Evolutionary conservation across 768 basidiomycete genomes (phyloP), one percentile per base, ranked within the genome.

Genomic region (Xerocomellus chrysenteron): DNA sequence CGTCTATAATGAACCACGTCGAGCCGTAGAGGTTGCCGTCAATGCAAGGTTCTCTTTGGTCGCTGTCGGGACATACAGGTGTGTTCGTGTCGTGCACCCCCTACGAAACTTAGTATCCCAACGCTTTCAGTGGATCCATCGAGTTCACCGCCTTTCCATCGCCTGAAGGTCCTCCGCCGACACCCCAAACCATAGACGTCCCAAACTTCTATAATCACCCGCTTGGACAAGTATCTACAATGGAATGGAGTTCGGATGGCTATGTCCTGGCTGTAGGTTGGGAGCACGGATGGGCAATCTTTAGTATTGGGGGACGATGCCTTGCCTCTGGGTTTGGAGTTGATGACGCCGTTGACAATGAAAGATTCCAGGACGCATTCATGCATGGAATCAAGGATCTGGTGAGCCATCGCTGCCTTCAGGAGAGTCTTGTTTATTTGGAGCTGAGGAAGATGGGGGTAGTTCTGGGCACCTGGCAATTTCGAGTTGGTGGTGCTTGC

Each of bases 391-490:
- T 95, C 8, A 76, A 75, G 47, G 76, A 82, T 64, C 69, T 96
- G 71, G 94, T 94, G 64, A 73, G 85, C 21, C 6, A 30, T 50
- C 35, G 8, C 5, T 35, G 5, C 32, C 41, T 35, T 51, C 8
- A 44, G 6, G 13, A 39, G 16, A 17, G 6, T 52, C 26, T 47
- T 32, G 14, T 26, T 33, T n/a, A 13, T 42, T 42, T 21, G 41
- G 42, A 30, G 50, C 44, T 62, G 52, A 58, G 28, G 55, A 11
- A 36, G 13, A 39, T 46, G 41, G 42, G 17, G 6, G 5, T 35
- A 96, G 94, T 94, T 97, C 65, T 98, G 96, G 96, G 85, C 83
- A 1, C 90, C 91, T 4, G 94, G 94, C 16, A 96, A 96, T 72
- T 87, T 91, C 48, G 95, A 98, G 64, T 79, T 98, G 8, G 76